These are phyloP conservation scores for Debaryomyces robertsiae DNA, from an alignment of 1,139 yeast genomes.

Conservation along the genomic window DNA sequence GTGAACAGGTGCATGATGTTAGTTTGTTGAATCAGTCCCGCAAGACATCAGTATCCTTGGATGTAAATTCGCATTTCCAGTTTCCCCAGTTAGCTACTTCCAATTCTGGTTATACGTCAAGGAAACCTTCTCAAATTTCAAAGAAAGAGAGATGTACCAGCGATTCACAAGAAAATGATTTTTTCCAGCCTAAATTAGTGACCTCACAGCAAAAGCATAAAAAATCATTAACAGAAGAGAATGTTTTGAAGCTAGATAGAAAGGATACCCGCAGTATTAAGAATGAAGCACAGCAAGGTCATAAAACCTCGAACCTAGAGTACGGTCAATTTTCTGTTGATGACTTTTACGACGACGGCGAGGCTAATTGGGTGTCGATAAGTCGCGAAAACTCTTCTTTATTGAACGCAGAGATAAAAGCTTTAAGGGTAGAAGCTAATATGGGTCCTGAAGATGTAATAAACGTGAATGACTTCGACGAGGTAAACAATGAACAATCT, in stretches of 20 bases:
- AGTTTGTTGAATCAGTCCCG: too few species aligned
- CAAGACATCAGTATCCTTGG: constrained; percentile 16
- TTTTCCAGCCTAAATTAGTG: too few species aligned
- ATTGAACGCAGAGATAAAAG: constrained; percentile 24
- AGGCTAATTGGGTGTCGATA: constrained; percentile 39
- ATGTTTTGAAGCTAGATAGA: constrained; percentile 17
- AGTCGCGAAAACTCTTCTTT: constrained; percentile 27
- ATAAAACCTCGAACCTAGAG: not conserved
- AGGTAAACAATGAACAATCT: not conserved
- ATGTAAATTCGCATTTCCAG: constrained; percentile 21
- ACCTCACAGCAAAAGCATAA: not conserved
- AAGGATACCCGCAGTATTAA: constrained; percentile 3
- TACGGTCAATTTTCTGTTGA: constrained; percentile 10
- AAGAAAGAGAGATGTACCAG: too few species aligned
- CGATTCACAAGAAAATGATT: too few species aligned
- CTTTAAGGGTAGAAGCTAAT: constrained; percentile 22
- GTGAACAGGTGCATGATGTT: not conserved
- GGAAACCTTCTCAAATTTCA: too few species aligned
- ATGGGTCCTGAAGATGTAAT: constrained; percentile 21
- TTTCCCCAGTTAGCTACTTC: constrained; percentile 15
- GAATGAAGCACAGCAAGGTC: not conserved
- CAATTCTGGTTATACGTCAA: too few species aligned
- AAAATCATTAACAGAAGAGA: constrained; percentile 13
- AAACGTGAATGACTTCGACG: constrained; percentile 10
- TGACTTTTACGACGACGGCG: constrained; percentile 33